These are phyloP conservation scores for Inga leiocalycina DNA, from an alignment of 306 rosid genomes.

Conservation along the genomic window DNA sequence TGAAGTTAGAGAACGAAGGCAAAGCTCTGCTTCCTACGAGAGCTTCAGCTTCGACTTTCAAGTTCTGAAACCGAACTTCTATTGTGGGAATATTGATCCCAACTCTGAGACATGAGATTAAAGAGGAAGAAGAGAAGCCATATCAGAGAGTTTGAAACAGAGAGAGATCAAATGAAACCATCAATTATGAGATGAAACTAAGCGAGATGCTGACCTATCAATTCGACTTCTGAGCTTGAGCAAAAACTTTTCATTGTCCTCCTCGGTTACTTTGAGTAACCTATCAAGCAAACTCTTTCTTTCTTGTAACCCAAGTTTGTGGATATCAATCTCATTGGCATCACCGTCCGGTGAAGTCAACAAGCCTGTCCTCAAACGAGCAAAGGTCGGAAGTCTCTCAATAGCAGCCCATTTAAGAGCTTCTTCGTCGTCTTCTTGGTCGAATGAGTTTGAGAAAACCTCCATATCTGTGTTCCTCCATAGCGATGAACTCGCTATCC, in stretches of 20 bases:
- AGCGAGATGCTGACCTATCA: constrained; percentile 51
- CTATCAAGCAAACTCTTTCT: constrained; percentile 64
- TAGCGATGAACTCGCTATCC: constrained; percentile 45
- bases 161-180: not conserved
- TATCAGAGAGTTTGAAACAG: not conserved
- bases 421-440: constrained; percentile 49
- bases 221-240: constrained; percentile 68
- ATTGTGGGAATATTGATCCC: constrained; percentile 77
- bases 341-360: constrained; percentile 48
- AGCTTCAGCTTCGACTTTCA: constrained; percentile 77
- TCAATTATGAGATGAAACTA: not conserved
- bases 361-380: constrained; percentile 48
- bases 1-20: constrained; percentile 70
- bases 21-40: constrained; percentile 72
- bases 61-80: constrained; percentile 71
- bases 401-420: constrained; percentile 57
- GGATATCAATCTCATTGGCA: constrained; percentile 62
- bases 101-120: constrained; percentile 49
- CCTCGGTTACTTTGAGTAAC: constrained; percentile 66
- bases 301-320: constrained; percentile 69
- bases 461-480: constrained; percentile 49
- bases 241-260: constrained; percentile 84
- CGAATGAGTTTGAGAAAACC: constrained; percentile 43
- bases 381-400: constrained; percentile 51
- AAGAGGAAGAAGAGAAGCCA: not conserved